phyloP scores from a whole-genome alignment of 2,329 filamentous ascomycete genomes.

The Ophiocordyceps camponoti-floridani region DNA sequence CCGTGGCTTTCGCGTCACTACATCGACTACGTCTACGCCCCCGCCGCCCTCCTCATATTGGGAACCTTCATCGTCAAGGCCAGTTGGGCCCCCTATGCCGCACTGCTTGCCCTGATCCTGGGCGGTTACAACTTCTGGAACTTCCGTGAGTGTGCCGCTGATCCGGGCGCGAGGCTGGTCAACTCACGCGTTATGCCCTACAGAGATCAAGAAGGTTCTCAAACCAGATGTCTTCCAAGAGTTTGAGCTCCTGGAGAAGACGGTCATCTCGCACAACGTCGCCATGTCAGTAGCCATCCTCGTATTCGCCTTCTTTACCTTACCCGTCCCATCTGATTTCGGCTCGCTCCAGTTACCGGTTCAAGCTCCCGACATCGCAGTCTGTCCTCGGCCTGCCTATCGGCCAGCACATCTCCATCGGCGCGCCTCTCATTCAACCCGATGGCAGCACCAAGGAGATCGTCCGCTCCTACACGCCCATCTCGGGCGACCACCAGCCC shows the following conservation, averaged over 20 bases:
- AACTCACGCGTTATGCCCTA: neutral
- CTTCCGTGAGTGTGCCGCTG: conserved; percentile 38
- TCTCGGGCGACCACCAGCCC: conserved; percentile 73
- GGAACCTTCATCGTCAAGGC: conserved; percentile 63
- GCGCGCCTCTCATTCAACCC: conserved; percentile 48
- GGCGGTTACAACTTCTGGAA: conserved; percentile 54
- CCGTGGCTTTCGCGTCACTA: conserved; percentile 38
- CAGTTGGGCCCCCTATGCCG: conserved; percentile 58
- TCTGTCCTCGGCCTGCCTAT: conserved; percentile 90
- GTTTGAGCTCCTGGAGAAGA: conserved; percentile 89
- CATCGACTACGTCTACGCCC: conserved; percentile 68
- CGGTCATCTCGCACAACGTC: conserved; percentile 90
- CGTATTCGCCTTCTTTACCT: neutral
- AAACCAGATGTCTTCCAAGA: conserved; percentile 80
- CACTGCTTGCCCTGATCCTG: conserved; percentile 45
- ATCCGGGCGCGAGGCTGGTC: neutral
- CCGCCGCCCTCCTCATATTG: conserved; percentile 58
- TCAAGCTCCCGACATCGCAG: conserved; percentile 58
- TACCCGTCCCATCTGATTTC: neutral
- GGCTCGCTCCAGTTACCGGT: conserved; percentile 54
- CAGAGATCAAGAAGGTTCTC: conserved; percentile 65
- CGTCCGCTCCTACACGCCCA: conserved; percentile 81
- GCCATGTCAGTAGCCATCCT: conserved; percentile 53
- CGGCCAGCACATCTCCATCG: conserved; percentile 96
- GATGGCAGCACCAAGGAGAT: conserved; percentile 67